These are phyloP conservation scores for Fusarium marasasianum DNA, from an alignment of 2,329 filamentous ascomycete genomes.

Conservation along the genomic window DNA sequence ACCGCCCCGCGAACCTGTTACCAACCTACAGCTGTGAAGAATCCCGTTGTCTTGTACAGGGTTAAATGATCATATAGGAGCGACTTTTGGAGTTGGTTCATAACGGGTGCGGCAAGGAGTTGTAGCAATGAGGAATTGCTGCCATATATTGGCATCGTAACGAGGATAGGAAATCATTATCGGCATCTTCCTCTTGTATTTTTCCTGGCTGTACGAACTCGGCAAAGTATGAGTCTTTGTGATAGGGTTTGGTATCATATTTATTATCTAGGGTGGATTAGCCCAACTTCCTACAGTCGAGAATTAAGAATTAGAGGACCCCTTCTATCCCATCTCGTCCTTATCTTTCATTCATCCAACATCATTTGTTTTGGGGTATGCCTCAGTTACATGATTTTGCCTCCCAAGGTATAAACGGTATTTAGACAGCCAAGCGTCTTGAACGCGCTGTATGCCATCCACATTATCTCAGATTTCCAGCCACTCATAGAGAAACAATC, in stretches of 20 bases:
- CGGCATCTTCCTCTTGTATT: slow-evolving; percentile 1
- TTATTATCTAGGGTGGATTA: slow-evolving; percentile 14
- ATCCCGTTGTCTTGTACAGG: background rate
- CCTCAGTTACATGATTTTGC: slow-evolving; percentile 7
- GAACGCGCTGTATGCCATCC: slow-evolving; percentile 10
- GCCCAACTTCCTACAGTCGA: slow-evolving; percentile 15
- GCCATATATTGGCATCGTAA: slow-evolving; percentile 34
- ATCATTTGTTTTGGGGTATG: slow-evolving; percentile 13
- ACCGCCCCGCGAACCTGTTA: slow-evolving; percentile 48
- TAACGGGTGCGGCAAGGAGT: background rate
- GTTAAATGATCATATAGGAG: slow-evolving; percentile 2
- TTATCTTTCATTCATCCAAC: slow-evolving; percentile 17
- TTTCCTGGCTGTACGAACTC: background rate
- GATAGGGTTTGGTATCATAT: slow-evolving; percentile 17
- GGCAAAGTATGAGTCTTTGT: background rate
- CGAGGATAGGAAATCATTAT: slow-evolving; percentile 32
- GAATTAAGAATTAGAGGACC: slow-evolving; percentile 23
- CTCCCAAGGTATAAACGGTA: slow-evolving; percentile 1
- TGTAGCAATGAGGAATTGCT: slow-evolving; percentile 1
- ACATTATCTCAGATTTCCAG: slow-evolving; percentile 25
- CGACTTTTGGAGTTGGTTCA: slow-evolving; percentile 9
- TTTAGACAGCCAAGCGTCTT: background rate
- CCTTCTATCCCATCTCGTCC: slow-evolving; percentile 19
- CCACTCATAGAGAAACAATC: slow-evolving; percentile 12
- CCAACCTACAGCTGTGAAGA: slow-evolving; percentile 49